phyloP scores from a whole-genome alignment of 129 eudicot species.

The Ambrosia trifida region DNA sequence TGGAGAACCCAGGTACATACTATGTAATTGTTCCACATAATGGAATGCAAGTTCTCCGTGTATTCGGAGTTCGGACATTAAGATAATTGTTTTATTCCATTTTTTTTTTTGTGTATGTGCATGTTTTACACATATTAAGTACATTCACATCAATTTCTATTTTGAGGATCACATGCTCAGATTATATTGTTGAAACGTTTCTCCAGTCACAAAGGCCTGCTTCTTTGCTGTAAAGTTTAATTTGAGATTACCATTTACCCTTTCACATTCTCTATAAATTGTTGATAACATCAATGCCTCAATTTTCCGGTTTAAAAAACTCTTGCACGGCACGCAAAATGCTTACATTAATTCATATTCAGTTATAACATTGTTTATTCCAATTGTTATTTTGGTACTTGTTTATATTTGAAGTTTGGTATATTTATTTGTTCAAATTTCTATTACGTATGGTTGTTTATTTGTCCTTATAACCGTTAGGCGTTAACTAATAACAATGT shows the following conservation, averaged over 20 bases:
- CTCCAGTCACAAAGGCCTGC: background rate
- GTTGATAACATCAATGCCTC: background rate
- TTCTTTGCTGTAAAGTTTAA: background rate
- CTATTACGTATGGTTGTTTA: no score
- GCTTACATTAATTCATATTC: no score
- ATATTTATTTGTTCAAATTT: no score
- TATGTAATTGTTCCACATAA: background rate
- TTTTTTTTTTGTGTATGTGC: background rate
- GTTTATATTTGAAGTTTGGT: no score
- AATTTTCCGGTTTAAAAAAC: background rate
- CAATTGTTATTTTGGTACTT: no score
- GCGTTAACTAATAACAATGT: no score
- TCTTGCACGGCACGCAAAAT: no score
- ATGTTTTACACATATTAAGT: background rate
- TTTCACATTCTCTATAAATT: background rate
- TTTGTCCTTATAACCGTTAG: no score
- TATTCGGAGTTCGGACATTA: no score
- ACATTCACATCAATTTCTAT: background rate
- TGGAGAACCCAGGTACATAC: conserved; percentile 98
- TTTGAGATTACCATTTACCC: background rate
- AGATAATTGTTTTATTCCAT: background rate
- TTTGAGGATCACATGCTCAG: background rate
- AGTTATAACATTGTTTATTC: no score
- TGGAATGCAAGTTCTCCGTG: no score
- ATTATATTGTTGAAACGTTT: background rate